phyloP scores from a whole-genome alignment of 2,329 filamentous ascomycete species.

The Venturia carpophila region DNA sequence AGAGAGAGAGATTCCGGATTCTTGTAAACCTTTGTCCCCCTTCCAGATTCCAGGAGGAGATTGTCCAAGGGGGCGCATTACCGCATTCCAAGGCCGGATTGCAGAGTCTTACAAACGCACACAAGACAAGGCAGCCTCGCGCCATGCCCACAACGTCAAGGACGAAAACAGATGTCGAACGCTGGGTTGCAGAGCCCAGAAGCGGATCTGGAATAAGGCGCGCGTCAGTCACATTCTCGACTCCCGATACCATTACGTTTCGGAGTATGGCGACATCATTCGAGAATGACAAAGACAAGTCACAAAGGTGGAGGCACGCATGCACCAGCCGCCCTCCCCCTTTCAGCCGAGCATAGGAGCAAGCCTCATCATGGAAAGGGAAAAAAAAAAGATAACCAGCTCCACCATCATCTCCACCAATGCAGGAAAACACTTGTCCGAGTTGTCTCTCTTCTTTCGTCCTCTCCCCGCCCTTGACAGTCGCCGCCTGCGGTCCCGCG shows the following conservation, averaged over 20 bases:
- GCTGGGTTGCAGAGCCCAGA: neutral
- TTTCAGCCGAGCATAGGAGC: neutral
- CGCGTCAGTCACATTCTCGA: neutral
- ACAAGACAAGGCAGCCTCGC: neutral
- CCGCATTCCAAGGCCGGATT: neutral
- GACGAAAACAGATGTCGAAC: neutral
- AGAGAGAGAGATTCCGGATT: neutral
- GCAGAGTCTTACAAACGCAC: neutral
- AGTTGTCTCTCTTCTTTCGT: too few relatives aligned
- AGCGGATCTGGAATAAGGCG: neutral
- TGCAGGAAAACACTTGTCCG: too few relatives aligned
- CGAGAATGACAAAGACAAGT: too few relatives aligned
- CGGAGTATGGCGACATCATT: neutral
- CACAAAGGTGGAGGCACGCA: neutral
- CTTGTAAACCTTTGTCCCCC: neutral
- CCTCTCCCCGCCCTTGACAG: too few relatives aligned
- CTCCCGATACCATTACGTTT: neutral
- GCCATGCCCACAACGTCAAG: neutral
- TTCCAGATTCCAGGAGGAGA: neutral
- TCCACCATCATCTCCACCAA: neutral
- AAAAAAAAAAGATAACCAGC: neutral
- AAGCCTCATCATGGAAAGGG: neutral
- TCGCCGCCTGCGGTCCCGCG: too few relatives aligned
- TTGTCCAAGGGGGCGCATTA: neutral
- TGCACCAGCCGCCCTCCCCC: neutral